Conservation (phyloP, 2,329 filamentous ascomycete species). For the Exophiala spinifera region DNA sequence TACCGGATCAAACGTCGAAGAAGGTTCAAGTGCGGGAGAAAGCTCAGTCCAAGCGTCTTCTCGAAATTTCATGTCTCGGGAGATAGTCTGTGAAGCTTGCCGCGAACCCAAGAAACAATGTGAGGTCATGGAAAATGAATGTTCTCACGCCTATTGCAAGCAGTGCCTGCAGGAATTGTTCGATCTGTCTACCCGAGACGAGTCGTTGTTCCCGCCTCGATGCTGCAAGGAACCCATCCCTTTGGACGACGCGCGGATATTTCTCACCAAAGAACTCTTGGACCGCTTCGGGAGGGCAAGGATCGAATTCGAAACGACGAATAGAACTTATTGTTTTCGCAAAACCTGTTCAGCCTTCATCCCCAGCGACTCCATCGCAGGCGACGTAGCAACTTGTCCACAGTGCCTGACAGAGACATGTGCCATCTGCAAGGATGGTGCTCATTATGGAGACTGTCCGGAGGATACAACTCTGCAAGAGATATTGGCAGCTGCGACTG, state of each 20-base stretch:
- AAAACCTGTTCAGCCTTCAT: slow-evolving; percentile 50
- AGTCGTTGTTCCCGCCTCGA: slow-evolving; percentile 54
- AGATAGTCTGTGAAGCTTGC: slow-evolving; percentile 31
- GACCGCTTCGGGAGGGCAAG: slow-evolving; percentile 44
- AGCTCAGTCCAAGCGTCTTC: neutral
- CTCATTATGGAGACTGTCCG: slow-evolving; percentile 43
- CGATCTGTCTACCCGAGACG: slow-evolving; percentile 44
- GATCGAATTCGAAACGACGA: slow-evolving; percentile 47
- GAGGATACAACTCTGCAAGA: slow-evolving; percentile 29
- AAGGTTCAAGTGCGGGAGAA: too few relatives aligned
- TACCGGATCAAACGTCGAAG: too few relatives aligned
- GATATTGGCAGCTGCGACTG: slow-evolving; percentile 60
- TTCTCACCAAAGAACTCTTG: slow-evolving; percentile 39
- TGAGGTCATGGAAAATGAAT: slow-evolving; percentile 31
- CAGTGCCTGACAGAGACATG: slow-evolving; percentile 50
- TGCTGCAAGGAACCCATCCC: slow-evolving; percentile 51
- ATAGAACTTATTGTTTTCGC: slow-evolving; percentile 53
- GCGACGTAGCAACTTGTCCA: slow-evolving; percentile 42
- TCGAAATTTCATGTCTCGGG: neutral
- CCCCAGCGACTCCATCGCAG: slow-evolving; percentile 31
- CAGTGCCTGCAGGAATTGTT: slow-evolving; percentile 50
- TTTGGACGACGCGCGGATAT: slow-evolving; percentile 33
- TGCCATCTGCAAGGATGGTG: slow-evolving; percentile 47
- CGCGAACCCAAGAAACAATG: slow-evolving; percentile 31
- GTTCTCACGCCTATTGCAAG: slow-evolving; percentile 51